Evolutionary conservation across 1,139 yeast species (phyloP), one percentile per base, ranked within the genome.

Genomic region (Dujonia santamariae): DNA sequence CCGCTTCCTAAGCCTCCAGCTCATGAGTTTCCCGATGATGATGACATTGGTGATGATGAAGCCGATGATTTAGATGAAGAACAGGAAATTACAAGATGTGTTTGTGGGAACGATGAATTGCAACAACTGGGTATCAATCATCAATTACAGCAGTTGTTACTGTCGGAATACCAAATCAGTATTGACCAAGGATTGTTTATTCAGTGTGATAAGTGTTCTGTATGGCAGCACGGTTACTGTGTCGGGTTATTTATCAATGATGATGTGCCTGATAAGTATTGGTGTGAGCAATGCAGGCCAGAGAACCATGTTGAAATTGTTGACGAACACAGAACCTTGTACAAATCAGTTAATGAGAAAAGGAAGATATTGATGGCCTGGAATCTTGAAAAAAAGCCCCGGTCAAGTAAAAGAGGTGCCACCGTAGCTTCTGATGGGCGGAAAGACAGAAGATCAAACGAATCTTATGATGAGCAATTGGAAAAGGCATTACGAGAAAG

Each of bases 221-320:
- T 83, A 8, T 92, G 97, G 98, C 97, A 92, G 59, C 98, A 92
- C 56, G 97, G 97, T 3, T 88, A 72, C 59, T 92, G 98, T 63
- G 97, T 92, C 27, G 95, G 96, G 1, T 73, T 86, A 39, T 70
- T 67, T 41, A 75, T 75, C 33, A 85, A 80, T 44, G 81, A 78
- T 22, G 83, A 77, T 40, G 87, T 87, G 1, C 96, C 96, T 2
- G 96, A 88, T 40, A 85, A 85, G 55, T 90, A 90, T 59, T 86
- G 87, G 85, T 90, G 97, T 67, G 98, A 92, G 54, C 60, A 66
- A 48, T 92, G 97, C 62, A 78, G 81, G 45, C 96, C 96, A 0
- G 90, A 84, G 30, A 63, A 83, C 28, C 97, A 90, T 54, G 61
- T 75, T 18, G 59, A 78, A 34, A 52, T 68, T 15, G 54, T 34